Conservation (phyloP, 495 filamentous ascomycete genomes). For the Neurospora discreta region DNA sequence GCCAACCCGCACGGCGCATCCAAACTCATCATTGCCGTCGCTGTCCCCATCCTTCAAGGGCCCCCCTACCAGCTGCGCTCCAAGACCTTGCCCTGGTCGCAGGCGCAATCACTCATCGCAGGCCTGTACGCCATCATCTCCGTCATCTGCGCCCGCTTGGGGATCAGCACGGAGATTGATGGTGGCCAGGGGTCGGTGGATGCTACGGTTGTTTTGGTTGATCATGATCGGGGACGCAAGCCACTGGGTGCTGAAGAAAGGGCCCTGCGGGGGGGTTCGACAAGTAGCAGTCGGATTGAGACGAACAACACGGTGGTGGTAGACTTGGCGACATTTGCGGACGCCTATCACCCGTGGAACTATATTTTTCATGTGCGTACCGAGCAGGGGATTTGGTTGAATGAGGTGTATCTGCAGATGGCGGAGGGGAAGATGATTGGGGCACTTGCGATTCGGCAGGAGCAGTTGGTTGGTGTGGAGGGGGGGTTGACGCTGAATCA, state of each 20-base stretch:
- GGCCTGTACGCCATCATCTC: slow-evolving; percentile 69
- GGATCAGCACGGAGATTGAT: slow-evolving; percentile 47
- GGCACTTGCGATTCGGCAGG: slow-evolving; percentile 30
- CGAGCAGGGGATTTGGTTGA: slow-evolving; percentile 40
- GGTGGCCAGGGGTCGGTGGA: slow-evolving; percentile 61
- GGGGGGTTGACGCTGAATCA: slow-evolving; percentile 34
- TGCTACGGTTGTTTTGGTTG: slow-evolving; percentile 60
- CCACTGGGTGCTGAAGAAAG: slow-evolving; percentile 4
- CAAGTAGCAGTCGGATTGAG: slow-evolving; percentile 11
- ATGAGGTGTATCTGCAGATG: slow-evolving; percentile 30
- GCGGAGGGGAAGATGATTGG: slow-evolving; percentile 31
- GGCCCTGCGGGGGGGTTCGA: slow-evolving; percentile 15
- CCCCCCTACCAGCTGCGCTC: slow-evolving; percentile 20
- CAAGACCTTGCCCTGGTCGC: slow-evolving; percentile 45
- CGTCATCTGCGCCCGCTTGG: slow-evolving; percentile 49
- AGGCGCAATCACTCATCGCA: slow-evolving; percentile 60
- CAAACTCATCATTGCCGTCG: slow-evolving; percentile 43
- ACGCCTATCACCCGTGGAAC: slow-evolving; percentile 55
- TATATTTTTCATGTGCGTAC: slow-evolving; percentile 54
- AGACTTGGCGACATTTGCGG: slow-evolving; percentile 53
- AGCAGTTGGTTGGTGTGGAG: slow-evolving; percentile 32
- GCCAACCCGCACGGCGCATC: slow-evolving; percentile 21
- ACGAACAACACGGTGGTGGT: slow-evolving; percentile 46
- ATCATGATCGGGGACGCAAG: slow-evolving; percentile 32
- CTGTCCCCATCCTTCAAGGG: slow-evolving; percentile 40